Evolutionary conservation across 371 early-diverging fungal genomes (phyloP), one percentile per base, ranked within the genome.

Genomic region (Circinella minor): DNA sequence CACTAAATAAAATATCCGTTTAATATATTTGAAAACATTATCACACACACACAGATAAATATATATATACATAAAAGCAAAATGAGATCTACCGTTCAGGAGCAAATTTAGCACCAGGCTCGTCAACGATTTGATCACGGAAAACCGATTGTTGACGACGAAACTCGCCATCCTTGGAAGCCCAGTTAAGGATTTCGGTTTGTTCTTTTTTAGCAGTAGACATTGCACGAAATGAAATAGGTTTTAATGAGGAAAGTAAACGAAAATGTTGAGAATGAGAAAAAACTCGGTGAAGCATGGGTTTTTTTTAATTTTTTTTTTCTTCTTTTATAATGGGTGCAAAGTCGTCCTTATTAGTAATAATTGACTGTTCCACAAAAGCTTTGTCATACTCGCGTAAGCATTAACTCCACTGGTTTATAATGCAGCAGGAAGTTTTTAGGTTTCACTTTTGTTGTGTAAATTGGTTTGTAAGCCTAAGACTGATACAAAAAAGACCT

Each of bases 131-230:
- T 48, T 47, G 34, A 71, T 91, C 87, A 63, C 97, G 93, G 82
- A 97, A 96, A 68, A 83, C 86, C 11, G 96, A 95, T 55, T 88
- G 89, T 77, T 94, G 95, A 57, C 96, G 92, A 65, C 88, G 83
- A 80, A 94, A 96, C 74, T 94, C 93, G 66, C 97, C 97, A 66
- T 91, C 91, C 62, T 89, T 85, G 57, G 86, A 84, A 61, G 93
- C 90, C 95, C 95, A 94, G 59, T 91, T 89, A 65, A 88, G 84
- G 68, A 92, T 91, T 36, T 36, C 36, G 15, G 61, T 10, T 60
- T 72, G 64, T 47, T 67, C 67, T 61, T 66, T 34, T 54, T 61
- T 51, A n/a, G 65, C n/a, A 6, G 71, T 20, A 59, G 71, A 36
- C 71, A 71, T 71, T 14, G 54, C 14, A 4, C 65, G 66, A 48